Evolutionary conservation across 257 asterid species (phyloP).

Genomic region (Coffea eugenioides): DNA sequence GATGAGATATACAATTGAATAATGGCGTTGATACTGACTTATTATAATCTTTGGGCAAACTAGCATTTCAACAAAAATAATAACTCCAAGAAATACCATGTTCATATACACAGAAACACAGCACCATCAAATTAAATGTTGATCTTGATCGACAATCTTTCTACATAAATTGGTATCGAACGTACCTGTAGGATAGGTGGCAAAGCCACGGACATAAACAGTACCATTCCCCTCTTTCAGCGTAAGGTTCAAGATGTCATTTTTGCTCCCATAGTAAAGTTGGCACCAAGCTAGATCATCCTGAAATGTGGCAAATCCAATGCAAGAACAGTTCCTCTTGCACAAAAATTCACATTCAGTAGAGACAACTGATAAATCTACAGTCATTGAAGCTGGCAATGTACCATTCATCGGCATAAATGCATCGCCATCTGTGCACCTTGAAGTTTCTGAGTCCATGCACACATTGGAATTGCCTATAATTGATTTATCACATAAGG

Average conservation of each 20-base stretch:
- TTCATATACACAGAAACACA: background rate
- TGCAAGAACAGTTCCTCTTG: slow-evolving; percentile 9
- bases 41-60: too few relatives aligned
- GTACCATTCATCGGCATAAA: slow-evolving; percentile 5
- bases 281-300: background rate
- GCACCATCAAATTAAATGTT: background rate
- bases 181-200: background rate
- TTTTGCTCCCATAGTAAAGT: background rate
- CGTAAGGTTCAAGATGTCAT: background rate
- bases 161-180: background rate
- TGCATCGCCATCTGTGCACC: slow-evolving; percentile 6
- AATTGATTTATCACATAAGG: background rate
- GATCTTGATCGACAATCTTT: background rate
- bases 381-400: background rate
- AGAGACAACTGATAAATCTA: background rate
- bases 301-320: background rate
- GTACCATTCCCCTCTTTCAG: background rate
- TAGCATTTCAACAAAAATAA: too few relatives aligned
- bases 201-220: background rate
- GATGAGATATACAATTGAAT: too few relatives aligned
- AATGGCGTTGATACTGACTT: too few relatives aligned
- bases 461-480: background rate
- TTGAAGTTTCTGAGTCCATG: background rate
- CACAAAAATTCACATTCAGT: slow-evolving; percentile 2
- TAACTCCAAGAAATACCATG: background rate